Percentiles rank a stretch among this genome's conserved stretches.
Conservation (phyloP, 139 green algal genomes). For the Astrephomene gubernaculifera region DNA sequence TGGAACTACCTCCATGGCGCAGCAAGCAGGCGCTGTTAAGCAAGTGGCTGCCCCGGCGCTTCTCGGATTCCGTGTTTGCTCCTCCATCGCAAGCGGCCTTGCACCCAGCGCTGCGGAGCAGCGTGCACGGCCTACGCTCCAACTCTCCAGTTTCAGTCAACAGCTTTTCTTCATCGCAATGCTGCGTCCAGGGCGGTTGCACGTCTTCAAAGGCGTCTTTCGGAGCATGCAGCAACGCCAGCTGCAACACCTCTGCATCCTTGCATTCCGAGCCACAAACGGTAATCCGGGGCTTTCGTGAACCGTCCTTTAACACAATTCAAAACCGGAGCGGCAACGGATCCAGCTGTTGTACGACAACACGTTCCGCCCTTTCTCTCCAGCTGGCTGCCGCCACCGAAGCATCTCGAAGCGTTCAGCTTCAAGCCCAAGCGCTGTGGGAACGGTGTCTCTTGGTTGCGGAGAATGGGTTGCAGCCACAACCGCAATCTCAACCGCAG, state of each 20-base stretch:
- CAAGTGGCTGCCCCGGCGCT: constrained; percentile 39
- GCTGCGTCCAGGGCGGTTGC: neutral
- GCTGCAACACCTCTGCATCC: neutral
- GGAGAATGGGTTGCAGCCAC: neutral
- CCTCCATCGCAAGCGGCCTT: neutral
- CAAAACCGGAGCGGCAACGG: neutral
- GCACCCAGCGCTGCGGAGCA: constrained; percentile 20
- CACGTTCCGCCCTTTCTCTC: neutral
- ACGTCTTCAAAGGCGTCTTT: neutral
- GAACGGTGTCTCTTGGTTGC: neutral
- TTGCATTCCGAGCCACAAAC: neutral
- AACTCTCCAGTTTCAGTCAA: constrained; percentile 4
- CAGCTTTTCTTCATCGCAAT: neutral
- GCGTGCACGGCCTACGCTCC: constrained; percentile 11
- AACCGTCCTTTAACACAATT: neutral
- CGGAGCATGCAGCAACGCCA: neutral
- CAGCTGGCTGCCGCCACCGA: neutral
- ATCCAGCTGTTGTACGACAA: neutral
- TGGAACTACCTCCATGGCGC: constrained; percentile 35
- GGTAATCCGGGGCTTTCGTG: neutral
- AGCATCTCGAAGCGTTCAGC: neutral
- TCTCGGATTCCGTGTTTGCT: neutral
- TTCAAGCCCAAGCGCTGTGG: neutral
- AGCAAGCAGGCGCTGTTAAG: neutral
- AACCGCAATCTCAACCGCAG: neutral